These are phyloP conservation scores for Tetragonia tetragonoides DNA, from an alignment of 148 eudicot genomes.

Conservation along the genomic window DNA sequence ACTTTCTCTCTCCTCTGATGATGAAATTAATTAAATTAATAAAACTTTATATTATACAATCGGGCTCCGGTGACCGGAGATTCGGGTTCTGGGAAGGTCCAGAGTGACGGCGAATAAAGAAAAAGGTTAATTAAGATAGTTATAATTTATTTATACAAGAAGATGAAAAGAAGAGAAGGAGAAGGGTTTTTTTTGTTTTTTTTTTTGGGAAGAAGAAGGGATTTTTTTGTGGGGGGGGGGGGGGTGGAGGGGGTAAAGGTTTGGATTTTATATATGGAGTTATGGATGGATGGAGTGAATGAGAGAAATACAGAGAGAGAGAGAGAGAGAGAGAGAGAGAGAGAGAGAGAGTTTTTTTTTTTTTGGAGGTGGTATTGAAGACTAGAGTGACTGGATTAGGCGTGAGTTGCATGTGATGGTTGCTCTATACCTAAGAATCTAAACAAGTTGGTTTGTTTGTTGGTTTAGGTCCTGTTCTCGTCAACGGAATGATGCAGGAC, in stretches of 20 bases:
- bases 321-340: neutral
- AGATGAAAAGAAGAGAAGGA: neutral
- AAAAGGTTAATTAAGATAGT: neutral
- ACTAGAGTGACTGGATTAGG: neutral
- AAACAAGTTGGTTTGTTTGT: neutral
- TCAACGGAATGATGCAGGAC: too few relatives aligned
- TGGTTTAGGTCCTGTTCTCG: too few relatives aligned
- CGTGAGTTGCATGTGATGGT: neutral
- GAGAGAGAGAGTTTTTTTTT: neutral
- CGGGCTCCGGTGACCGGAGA: conserved; percentile 7
- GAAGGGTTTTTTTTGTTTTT: neutral
- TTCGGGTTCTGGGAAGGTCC: conserved; percentile 3
- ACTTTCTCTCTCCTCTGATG: neutral
- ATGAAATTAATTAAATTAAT: neutral
- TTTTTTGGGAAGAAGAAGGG: neutral
- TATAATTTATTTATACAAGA: neutral
- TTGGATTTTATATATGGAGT: neutral
- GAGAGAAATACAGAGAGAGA: neutral
- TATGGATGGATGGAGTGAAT: neutral
- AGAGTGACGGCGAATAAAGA: conserved; percentile 2
- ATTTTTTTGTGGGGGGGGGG: neutral
- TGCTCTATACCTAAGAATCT: neutral
- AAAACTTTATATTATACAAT: too few relatives aligned
- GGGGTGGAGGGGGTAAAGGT: neutral
- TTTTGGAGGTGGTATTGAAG: neutral